Evolutionary conservation across 371 early-diverging fungal species (phyloP).

Genomic region (Parasitella parasitica): DNA sequence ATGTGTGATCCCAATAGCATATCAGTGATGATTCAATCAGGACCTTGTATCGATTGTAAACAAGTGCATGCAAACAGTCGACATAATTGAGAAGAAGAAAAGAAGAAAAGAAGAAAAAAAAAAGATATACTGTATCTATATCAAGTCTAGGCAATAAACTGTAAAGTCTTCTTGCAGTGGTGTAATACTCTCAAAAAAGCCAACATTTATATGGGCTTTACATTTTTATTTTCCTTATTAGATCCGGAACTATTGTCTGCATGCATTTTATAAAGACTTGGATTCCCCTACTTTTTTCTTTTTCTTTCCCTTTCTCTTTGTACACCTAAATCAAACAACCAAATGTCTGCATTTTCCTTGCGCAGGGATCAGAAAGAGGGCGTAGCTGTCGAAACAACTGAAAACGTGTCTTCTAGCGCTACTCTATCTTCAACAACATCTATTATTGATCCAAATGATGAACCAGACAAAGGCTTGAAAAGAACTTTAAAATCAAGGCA

Average conservation of each 20-base stretch:
- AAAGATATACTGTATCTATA: background rate
- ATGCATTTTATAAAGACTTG: background rate
- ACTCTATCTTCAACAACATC: background rate
- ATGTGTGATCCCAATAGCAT: constrained; percentile 10
- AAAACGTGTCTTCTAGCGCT: background rate
- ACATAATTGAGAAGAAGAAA: background rate
- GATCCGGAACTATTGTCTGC: background rate
- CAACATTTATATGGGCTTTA: background rate
- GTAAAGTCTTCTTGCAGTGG: no score
- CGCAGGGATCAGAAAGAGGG: background rate
- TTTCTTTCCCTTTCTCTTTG: background rate
- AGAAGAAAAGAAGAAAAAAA: no score
- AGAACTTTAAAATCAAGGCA: constrained; percentile 21
- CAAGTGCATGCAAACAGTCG: no score
- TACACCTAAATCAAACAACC: background rate
- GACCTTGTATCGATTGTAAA: no score
- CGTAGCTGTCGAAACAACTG: background rate
- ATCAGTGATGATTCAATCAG: background rate
- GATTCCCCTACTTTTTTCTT: background rate
- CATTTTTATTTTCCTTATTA: background rate
- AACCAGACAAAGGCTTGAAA: constrained; percentile 14
- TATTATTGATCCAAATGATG: constrained; percentile 6
- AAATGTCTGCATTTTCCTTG: background rate
- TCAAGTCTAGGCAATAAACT: no score
- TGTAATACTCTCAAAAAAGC: no score